Conservation (phyloP, 345 rosid genomes). For the Mangifera indica region DNA sequence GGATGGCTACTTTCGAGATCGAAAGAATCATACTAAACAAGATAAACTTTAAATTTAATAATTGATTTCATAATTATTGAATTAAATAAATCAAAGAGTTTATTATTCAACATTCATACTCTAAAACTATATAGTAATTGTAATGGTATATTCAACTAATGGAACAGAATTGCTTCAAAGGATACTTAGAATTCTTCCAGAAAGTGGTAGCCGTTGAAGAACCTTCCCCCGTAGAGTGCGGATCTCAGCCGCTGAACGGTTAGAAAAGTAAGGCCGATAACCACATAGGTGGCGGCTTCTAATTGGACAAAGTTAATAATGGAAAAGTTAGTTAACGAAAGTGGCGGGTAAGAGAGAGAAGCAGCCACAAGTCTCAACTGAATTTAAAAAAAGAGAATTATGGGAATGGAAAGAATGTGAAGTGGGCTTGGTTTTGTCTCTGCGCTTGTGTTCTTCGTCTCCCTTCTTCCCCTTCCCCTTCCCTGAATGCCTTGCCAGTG, state of each 20-base stretch:
- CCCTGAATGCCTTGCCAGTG: conserved; percentile 67
- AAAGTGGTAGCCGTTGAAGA: neutral
- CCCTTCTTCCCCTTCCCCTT: conserved; percentile 21
- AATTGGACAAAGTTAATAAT: neutral
- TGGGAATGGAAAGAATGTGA: neutral
- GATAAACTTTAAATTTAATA: too few species aligned
- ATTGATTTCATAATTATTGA: too few species aligned
- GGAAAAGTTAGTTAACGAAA: conserved; percentile 3
- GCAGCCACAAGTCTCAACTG: neutral
- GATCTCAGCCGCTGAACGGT: conserved; percentile 8
- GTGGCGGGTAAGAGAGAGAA: neutral
- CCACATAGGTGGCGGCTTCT: neutral
- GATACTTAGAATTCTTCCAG: too few species aligned
- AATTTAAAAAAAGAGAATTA: conserved; percentile 1
- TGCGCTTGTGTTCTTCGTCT: conserved; percentile 56
- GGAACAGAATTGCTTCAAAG: too few species aligned
- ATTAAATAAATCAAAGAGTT: too few species aligned
- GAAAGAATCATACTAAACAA: too few species aligned
- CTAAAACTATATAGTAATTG: too few species aligned
- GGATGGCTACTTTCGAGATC: too few species aligned
- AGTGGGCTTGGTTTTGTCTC: conserved; percentile 38
- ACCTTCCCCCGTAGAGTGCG: neutral
- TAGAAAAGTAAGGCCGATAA: neutral
- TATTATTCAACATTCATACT: too few species aligned
- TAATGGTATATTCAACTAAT: too few species aligned